These are phyloP conservation scores for Lentinula raphanica DNA, from an alignment of 768 basidiomycete genomes.

Conservation along the genomic window DNA sequence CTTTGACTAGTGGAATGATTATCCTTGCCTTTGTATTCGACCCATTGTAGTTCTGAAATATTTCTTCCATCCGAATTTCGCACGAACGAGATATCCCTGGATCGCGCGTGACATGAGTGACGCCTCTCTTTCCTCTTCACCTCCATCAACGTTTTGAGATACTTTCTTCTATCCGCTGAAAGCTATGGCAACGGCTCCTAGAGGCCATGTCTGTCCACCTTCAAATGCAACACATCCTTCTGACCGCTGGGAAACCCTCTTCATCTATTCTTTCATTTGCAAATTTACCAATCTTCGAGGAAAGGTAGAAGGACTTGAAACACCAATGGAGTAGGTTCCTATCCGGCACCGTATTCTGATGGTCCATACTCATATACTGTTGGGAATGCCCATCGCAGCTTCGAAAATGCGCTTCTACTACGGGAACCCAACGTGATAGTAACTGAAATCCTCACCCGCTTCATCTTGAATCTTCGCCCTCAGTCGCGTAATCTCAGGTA, in stretches of 20 bases:
- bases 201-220: constrained; percentile 49
- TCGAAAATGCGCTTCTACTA: constrained; percentile 74
- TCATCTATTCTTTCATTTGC: constrained; percentile 81
- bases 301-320: constrained; percentile 75
- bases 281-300: constrained; percentile 72
- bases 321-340: constrained; percentile 74
- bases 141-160: background rate
- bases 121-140: background rate
- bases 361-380: constrained; percentile 23
- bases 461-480: constrained; percentile 78
- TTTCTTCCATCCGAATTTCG: background rate
- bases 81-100: background rate
- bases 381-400: constrained; percentile 39
- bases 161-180: background rate
- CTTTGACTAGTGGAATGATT: background rate
- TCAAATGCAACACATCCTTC: constrained; percentile 68
- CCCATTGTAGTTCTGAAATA: background rate
- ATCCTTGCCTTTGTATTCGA: background rate
- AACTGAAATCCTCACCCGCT: constrained; percentile 66
- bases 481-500: constrained; percentile 89
- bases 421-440: constrained; percentile 69
- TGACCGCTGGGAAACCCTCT: constrained; percentile 83
- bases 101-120: constrained; percentile 2
- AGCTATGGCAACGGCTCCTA: constrained; percentile 28
- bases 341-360: constrained; percentile 10